Base-by-base conservation (phyloP, 805 yeast species). In the Lipomyces japonicus region DNA sequence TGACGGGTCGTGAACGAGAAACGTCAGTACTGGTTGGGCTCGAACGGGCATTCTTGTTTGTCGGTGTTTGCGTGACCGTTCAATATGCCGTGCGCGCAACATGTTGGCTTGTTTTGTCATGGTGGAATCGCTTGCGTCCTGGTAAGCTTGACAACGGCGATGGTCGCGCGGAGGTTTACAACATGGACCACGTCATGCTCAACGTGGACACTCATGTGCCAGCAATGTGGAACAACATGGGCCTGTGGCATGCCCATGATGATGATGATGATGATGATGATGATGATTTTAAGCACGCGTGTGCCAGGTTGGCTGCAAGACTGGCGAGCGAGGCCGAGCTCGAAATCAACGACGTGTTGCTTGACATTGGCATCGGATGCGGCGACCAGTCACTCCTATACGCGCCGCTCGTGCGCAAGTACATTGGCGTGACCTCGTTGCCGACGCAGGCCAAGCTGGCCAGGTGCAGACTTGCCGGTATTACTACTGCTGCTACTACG, bases 211-310 rank as follows among this genome's bases (percentile, higher is more conserved):
- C 46, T 14, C 28, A 25, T 2, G 39, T 46, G 14, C 38, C 40
- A 2, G 39, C 55, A 24, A 39, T 46, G 3, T 53, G 58, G 58
- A 53, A 53, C 40, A 53, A 53, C 34, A 53, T 53, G 58, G 58
- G 58, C 18, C 40, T 37, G 37, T 53, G 58, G 58, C 34, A 46
- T 2, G 19, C 35, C 4, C 30, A 6, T 22, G 41, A 24, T n/a
- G 16, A 25, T 4, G 12, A 26, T 2, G n/a, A 16, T 28, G 14
- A 22, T 21, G 16, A 10, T 28, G 10, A 6, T 25, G 10, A 19
- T n/a, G 7, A 16, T 4, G 39, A 36, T 2, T 48, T 44, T 25
- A 38, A 5, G 25, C 5, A 39, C 3, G 57, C 57, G 7, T 47
- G 46, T 16, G 19, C 30, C 5, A 14, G 16, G 2, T 42, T 53